Evolutionary conservation across 306 rosid species (phyloP).

Genomic region (Vigna trinervia): DNA sequence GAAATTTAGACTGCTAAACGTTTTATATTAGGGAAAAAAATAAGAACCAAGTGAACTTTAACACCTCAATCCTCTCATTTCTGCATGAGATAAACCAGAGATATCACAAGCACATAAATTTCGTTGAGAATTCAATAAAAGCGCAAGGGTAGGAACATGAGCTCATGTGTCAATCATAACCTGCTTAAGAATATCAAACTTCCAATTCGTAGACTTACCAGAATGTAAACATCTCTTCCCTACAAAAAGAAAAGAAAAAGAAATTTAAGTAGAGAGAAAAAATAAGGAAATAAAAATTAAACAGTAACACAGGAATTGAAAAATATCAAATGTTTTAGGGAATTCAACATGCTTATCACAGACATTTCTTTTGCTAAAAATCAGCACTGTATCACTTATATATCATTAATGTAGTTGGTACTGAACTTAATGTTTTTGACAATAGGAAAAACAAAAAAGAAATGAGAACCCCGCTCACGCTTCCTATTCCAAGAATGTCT

Average conservation of each 20-base stretch:
- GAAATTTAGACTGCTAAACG: conserved; percentile 15
- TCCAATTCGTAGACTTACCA: conserved; percentile 66
- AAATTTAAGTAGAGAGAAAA: conserved; percentile 42
- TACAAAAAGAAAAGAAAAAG: conserved; percentile 50
- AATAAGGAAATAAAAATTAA: background rate
- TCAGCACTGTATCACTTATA: background rate
- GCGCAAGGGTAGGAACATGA: conserved; percentile 33
- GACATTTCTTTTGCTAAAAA: background rate
- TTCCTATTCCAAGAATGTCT: background rate
- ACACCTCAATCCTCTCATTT: conserved; percentile 27
- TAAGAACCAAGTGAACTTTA: conserved; percentile 16
- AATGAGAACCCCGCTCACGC: background rate
- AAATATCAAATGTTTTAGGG: background rate
- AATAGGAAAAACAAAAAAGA: background rate
- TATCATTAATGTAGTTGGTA: background rate
- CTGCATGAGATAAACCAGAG: conserved; percentile 9
- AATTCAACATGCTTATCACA: background rate
- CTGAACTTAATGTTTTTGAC: background rate
- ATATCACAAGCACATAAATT: conserved; percentile 4
- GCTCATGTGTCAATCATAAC: conserved; percentile 34
- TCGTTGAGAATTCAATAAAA: conserved; percentile 31
- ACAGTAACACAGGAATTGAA: background rate
- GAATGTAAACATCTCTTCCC: conserved; percentile 94
- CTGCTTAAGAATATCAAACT: conserved; percentile 39
- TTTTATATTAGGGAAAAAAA: conserved; percentile 19